These are phyloP conservation scores for Penicillium sp. DNA, from an alignment of 2,329 filamentous ascomycete species.

Conservation along the genomic window DNA sequence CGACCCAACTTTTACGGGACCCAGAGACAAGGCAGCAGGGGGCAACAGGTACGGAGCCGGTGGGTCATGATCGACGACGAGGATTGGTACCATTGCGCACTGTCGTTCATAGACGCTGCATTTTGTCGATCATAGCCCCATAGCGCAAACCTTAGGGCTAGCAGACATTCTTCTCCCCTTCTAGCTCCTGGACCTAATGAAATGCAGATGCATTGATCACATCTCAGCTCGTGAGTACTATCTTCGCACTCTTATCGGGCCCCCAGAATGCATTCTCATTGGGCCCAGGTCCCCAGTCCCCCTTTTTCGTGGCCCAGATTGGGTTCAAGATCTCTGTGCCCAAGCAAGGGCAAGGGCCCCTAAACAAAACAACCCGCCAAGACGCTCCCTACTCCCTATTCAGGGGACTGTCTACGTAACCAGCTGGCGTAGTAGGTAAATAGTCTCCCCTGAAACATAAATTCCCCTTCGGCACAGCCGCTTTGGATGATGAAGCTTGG, in stretches of 20 bases:
- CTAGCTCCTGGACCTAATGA: constrained; percentile 5
- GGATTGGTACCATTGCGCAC: constrained; percentile 14
- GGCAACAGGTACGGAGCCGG: background rate
- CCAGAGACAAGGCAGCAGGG: background rate
- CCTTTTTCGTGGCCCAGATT: background rate
- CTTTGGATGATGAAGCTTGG: constrained; percentile 11
- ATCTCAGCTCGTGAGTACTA: constrained; percentile 4
- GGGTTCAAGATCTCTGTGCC: background rate
- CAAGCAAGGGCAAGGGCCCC: constrained; percentile 1
- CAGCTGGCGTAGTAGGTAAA: constrained; percentile 1
- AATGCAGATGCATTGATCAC: constrained; percentile 10
- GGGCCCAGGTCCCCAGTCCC: background rate
- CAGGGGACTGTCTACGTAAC: constrained; percentile 9
- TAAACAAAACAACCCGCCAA: background rate
- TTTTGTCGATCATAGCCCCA: constrained; percentile 19
- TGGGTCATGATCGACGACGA: constrained; percentile 17
- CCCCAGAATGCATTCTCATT: background rate
- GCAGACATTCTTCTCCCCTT: constrained; percentile 14
- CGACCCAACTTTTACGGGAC: background rate
- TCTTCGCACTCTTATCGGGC: constrained; percentile 4
- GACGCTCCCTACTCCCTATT: background rate
- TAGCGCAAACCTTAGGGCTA: constrained; percentile 17
- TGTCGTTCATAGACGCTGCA: constrained; percentile 9
- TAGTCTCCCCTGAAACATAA: constrained; percentile 4
- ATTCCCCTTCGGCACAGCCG: background rate